A percentile compares a stretch with the other conserved stretches of the same genome.
Evolutionary conservation across 2,329 filamentous ascomycete genomes (phyloP).

Genomic region (Clarireedia monteithiana): DNA sequence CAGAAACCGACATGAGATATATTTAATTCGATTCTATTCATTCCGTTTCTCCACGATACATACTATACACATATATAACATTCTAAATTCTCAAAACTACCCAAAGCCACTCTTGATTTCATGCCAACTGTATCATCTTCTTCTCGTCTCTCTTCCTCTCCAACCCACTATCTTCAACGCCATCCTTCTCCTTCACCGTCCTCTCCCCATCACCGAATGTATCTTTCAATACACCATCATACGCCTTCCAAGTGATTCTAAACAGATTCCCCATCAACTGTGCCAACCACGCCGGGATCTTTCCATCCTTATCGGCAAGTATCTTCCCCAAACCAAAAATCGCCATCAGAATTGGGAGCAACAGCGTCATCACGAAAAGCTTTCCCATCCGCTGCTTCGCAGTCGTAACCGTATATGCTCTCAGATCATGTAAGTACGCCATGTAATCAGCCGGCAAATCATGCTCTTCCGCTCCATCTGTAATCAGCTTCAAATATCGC

Average conservation of each 20-base stretch:
- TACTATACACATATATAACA: too few species aligned
- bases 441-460: conserved; percentile 73
- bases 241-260: conserved; percentile 51
- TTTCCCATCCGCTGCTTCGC: conserved; percentile 58
- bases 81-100: too few species aligned
- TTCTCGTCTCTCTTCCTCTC: conserved; percentile 8
- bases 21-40: too few species aligned
- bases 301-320: conserved; percentile 60
- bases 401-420: conserved; percentile 63
- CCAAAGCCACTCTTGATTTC: not conserved
- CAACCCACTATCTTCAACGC: conserved; percentile 11
- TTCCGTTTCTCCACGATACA: too few species aligned
- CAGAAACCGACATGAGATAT: too few species aligned
- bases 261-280: conserved; percentile 44
- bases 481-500: conserved; percentile 76
- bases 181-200: conserved; percentile 31
- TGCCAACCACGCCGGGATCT: conserved; percentile 59
- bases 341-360: conserved; percentile 49
- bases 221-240: conserved; percentile 55
- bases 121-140: not conserved
- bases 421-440: conserved; percentile 60
- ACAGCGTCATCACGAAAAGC: conserved; percentile 51
- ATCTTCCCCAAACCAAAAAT: conserved; percentile 40
- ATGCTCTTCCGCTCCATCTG: conserved; percentile 71
- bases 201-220: conserved; percentile 84